These are phyloP conservation scores for Cladophialophora carrionii DNA, from an alignment of 2,329 filamentous ascomycete genomes.

Conservation along the genomic window DNA sequence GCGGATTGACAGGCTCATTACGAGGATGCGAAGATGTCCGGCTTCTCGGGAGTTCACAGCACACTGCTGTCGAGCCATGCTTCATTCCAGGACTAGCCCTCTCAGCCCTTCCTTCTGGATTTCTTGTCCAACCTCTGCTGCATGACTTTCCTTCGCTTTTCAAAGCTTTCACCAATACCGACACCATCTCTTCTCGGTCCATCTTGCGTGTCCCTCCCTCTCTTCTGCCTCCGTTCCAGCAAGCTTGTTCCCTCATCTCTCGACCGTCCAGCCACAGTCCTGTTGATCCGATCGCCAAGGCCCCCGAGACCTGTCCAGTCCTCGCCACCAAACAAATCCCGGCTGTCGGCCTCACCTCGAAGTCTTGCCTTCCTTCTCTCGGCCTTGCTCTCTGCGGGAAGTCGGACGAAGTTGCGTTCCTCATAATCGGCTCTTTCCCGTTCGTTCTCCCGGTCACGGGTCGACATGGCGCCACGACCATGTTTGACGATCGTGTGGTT, in stretches of 20 bases:
- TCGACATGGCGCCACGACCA: slow-evolving; percentile 78
- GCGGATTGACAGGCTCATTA: too few relatives aligned
- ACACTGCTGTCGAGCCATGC: neutral
- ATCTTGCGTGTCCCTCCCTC: slow-evolving; percentile 67
- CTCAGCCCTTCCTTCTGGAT: slow-evolving; percentile 31
- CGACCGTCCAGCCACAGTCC: slow-evolving; percentile 67
- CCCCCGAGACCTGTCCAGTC: slow-evolving; percentile 87
- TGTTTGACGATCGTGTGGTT: slow-evolving; percentile 70
- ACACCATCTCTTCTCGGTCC: slow-evolving; percentile 66
- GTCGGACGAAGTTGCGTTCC: slow-evolving; percentile 85
- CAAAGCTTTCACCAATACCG: slow-evolving; percentile 74
- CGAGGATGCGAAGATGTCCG: neutral
- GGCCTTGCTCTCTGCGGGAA: slow-evolving; percentile 87
- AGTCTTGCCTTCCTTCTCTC: slow-evolving; percentile 65
- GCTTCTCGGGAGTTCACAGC: neutral
- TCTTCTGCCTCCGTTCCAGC: slow-evolving; percentile 84
- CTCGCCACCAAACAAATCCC: slow-evolving; percentile 79
- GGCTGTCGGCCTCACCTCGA: slow-evolving; percentile 46
- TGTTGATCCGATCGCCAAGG: slow-evolving; percentile 82
- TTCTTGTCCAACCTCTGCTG: slow-evolving; percentile 45
- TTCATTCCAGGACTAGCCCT: neutral
- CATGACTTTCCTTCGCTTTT: slow-evolving; percentile 62
- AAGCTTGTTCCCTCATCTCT: slow-evolving; percentile 59
- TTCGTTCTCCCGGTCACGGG: slow-evolving; percentile 74
- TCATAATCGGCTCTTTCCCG: slow-evolving; percentile 82